These are phyloP conservation scores for Collybiopsis confluens DNA, from an alignment of 768 basidiomycete genomes.

Conservation along the genomic window DNA sequence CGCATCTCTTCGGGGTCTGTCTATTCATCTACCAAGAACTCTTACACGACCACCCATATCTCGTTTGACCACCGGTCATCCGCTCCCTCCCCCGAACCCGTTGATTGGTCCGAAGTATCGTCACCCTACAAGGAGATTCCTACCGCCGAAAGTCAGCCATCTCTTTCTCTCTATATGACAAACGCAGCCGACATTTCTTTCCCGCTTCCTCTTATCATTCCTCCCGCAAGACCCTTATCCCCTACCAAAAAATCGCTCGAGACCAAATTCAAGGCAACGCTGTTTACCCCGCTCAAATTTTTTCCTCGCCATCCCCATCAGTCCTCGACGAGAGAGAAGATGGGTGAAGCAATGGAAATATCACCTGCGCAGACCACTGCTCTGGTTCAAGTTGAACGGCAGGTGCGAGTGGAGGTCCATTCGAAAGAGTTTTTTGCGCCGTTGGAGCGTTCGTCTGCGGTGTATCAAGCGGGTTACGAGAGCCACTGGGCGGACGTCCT, in stretches of 20 bases:
- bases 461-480: background rate
- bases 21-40: constrained; percentile 39
- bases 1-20: constrained; percentile 30
- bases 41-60: constrained; percentile 25
- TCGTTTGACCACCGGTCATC: constrained; percentile 30
- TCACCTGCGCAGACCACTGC: constrained; percentile 25
- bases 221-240: constrained; percentile 29
- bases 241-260: constrained; percentile 20
- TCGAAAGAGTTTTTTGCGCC: background rate
- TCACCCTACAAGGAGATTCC: constrained; percentile 24
- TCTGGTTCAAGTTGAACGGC: constrained; percentile 5
- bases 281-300: constrained; percentile 41
- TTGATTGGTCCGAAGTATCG: constrained; percentile 24
- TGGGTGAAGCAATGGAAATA: background rate
- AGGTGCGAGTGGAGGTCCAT: background rate
- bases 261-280: constrained; percentile 27
- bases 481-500: background rate
- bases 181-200: constrained; percentile 36
- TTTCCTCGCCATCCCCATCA: constrained; percentile 40
- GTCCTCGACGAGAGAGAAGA: constrained; percentile 24
- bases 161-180: constrained; percentile 32
- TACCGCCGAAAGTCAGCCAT: constrained; percentile 39
- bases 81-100: constrained; percentile 23
- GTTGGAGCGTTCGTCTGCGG: background rate
- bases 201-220: constrained; percentile 13